Evolutionary conservation across 2,329 filamentous ascomycete species (phyloP).

Genomic region (Madurella mycetomatis): DNA sequence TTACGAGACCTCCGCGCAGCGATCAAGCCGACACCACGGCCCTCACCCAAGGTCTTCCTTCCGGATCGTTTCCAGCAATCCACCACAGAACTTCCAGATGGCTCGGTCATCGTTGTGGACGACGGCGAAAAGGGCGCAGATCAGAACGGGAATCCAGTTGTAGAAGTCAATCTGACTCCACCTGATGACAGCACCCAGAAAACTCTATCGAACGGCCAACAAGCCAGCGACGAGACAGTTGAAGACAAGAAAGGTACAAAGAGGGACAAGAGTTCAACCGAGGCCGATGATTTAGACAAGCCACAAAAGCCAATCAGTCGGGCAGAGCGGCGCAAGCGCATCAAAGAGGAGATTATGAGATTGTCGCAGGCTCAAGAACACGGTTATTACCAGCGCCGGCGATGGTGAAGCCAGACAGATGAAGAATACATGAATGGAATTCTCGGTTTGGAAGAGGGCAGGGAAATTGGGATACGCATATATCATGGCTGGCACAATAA

Average conservation of each 20-base stretch:
- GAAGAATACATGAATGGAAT: no score
- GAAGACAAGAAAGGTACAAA: neutral
- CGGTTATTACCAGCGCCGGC: slow-evolving; percentile 44
- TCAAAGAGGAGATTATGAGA: slow-evolving; percentile 53
- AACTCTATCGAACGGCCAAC: slow-evolving; percentile 1
- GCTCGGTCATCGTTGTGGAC: slow-evolving; percentile 38
- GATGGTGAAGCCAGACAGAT: slow-evolving; percentile 39
- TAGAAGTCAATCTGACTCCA: slow-evolving; percentile 36
- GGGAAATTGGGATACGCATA: no score
- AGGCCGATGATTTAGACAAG: slow-evolving; percentile 19
- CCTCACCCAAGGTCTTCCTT: slow-evolving; percentile 46
- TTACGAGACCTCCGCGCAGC: slow-evolving; percentile 71
- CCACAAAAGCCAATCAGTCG: slow-evolving; percentile 46
- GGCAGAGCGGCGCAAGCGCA: slow-evolving; percentile 52
- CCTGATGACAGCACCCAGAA: slow-evolving; percentile 19
- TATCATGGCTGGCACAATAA: no score
- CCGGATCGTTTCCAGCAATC: slow-evolving; percentile 47
- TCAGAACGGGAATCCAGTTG: slow-evolving; percentile 20
- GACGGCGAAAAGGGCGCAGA: slow-evolving; percentile 27
- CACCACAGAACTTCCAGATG: slow-evolving; percentile 45
- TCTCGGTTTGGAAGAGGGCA: no score
- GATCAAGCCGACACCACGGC: slow-evolving; percentile 53
- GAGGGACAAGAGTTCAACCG: slow-evolving; percentile 5
- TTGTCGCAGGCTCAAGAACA: slow-evolving; percentile 40
- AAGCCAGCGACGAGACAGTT: neutral